Percentiles rank a stretch among this genome's conserved stretches.
Conservation (phyloP, 345 rosid genomes). For the Eutrema heterophyllum region DNA sequence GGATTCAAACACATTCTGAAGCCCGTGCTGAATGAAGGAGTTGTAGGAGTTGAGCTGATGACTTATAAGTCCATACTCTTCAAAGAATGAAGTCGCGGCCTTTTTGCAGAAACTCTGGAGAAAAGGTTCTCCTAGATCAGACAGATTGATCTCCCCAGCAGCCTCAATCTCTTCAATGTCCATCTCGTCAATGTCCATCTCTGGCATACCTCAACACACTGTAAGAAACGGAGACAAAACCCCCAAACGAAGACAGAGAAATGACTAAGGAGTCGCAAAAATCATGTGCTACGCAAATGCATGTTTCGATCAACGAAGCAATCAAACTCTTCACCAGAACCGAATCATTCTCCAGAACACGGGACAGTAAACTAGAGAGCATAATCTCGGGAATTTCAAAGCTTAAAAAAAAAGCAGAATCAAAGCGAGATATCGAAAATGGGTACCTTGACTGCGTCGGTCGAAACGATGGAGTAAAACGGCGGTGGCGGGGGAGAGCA, state of each 20-base stretch:
- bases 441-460: neutral
- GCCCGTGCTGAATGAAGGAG: slow-evolving; percentile 52
- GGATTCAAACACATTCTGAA: slow-evolving; percentile 58
- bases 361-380: neutral
- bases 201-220: neutral
- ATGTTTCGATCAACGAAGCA: neutral
- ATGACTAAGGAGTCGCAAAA: neutral
- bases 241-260: neutral
- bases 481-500: neutral
- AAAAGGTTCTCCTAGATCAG: slow-evolving; percentile 45
- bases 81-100: slow-evolving; percentile 53
- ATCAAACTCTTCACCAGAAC: neutral
- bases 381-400: neutral
- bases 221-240: neutral
- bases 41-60: slow-evolving; percentile 83
- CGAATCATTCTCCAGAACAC: neutral
- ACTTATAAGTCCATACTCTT: slow-evolving; percentile 67
- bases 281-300: neutral
- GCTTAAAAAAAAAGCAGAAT: neutral
- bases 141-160: slow-evolving; percentile 22
- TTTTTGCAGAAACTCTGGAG: slow-evolving; percentile 53
- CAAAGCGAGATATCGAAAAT: neutral
- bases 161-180: slow-evolving; percentile 27
- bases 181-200: neutral
- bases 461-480: neutral